Evolutionary conservation across 495 filamentous ascomycete species (phyloP).

Genomic region (Umbilicaria muhlenbergii): DNA sequence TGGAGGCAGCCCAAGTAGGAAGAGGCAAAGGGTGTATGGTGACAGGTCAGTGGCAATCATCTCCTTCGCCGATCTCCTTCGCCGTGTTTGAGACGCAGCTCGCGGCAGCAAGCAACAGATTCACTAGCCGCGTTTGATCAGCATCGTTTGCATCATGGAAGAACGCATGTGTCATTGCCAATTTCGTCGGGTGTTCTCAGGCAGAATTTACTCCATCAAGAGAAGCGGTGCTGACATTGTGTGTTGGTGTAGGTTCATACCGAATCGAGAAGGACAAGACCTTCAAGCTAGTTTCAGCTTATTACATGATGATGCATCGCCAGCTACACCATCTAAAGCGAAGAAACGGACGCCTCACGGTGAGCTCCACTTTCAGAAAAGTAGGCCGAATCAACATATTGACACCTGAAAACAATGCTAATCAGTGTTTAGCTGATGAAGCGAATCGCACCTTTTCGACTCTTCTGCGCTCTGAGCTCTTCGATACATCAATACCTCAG

Average conservation of each 20-base stretch:
- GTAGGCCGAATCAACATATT: conserved; percentile 32
- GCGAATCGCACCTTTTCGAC: conserved; percentile 83
- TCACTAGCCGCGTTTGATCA: too few relatives aligned
- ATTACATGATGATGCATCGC: conserved; percentile 80
- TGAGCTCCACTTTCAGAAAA: conserved; percentile 85
- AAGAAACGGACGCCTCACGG: conserved; percentile 77
- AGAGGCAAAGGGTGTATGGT: conserved; percentile 73
- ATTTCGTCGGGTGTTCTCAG: too few relatives aligned
- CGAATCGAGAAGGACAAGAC: conserved; percentile 85
- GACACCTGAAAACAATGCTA: conserved; percentile 15
- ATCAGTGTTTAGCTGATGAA: conserved; percentile 61
- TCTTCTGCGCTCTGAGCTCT: conserved; percentile 79
- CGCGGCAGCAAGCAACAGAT: too few relatives aligned
- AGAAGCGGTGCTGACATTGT: too few relatives aligned
- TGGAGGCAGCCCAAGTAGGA: conserved; percentile 65
- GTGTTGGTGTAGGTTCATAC: conserved; percentile 60
- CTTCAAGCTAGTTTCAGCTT: conserved; percentile 81
- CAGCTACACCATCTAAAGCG: conserved; percentile 71
- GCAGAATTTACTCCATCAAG: too few relatives aligned
- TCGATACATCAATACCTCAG: conserved; percentile 79
- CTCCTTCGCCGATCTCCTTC: background rate
- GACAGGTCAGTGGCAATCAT: conserved; percentile 41
- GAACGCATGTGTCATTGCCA: background rate
- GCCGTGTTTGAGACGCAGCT: too few relatives aligned
- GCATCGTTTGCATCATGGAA: too few relatives aligned